Conservation (phyloP, 495 filamentous ascomycete genomes). For the Neurospora terricola region DNA sequence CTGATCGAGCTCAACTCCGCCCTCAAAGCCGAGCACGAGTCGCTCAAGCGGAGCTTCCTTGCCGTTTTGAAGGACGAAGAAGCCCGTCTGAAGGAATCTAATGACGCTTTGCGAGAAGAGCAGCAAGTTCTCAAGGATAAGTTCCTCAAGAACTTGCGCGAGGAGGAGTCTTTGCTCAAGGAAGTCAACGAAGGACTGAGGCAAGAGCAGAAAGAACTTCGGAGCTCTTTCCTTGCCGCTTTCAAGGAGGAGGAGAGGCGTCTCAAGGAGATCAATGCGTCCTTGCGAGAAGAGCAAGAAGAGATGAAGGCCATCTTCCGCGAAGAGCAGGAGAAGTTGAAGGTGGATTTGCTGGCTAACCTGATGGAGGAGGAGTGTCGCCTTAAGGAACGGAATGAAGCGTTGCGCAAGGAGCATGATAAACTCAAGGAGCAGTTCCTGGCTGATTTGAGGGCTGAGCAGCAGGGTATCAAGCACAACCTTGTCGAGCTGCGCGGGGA, state of each 20-base stretch:
- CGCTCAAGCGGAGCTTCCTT: constrained; percentile 25
- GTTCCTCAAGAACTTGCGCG: not conserved
- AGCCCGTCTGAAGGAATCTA: constrained; percentile 4
- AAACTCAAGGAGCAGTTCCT: constrained; percentile 55
- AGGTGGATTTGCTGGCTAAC: constrained; percentile 50
- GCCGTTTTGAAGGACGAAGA: constrained; percentile 10
- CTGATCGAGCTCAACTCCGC: constrained; percentile 56
- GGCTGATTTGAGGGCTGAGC: constrained; percentile 37
- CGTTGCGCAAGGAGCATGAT: constrained; percentile 58
- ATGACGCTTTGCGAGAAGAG: not conserved
- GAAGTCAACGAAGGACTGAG: not conserved
- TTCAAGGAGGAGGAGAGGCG: constrained; percentile 17
- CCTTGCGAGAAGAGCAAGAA: constrained; percentile 16
- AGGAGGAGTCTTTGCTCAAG: constrained; percentile 1
- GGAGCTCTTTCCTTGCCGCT: constrained; percentile 23
- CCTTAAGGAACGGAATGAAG: constrained; percentile 63
- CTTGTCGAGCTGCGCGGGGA: constrained; percentile 46
- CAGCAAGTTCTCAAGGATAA: not conserved
- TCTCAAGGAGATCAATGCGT: constrained; percentile 10
- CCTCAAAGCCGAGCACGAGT: constrained; percentile 29
- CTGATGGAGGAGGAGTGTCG: constrained; percentile 63
- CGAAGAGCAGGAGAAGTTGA: constrained; percentile 21
- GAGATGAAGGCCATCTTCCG: constrained; percentile 11
- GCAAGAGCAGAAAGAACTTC: constrained; percentile 3
- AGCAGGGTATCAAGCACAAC: constrained; percentile 29